Conservation (phyloP, 2,329 filamentous ascomycete species). For the Talaromyces sp. region DNA sequence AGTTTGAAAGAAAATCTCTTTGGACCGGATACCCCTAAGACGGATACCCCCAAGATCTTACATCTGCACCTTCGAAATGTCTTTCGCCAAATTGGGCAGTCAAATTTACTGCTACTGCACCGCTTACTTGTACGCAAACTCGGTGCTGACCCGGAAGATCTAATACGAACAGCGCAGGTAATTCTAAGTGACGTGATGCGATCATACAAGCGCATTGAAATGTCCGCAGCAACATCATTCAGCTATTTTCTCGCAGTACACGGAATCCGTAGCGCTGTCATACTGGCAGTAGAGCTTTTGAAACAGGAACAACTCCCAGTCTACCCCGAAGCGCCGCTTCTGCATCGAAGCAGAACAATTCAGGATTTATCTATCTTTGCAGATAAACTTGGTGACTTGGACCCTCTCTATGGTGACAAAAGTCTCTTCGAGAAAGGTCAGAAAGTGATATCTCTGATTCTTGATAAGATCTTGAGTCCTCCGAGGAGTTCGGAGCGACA, state of each 20-base stretch:
- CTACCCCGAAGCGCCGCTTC: neutral
- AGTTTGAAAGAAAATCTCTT: neutral
- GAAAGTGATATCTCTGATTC: neutral
- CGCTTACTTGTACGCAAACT: neutral
- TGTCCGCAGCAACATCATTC: neutral
- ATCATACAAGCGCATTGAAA: neutral
- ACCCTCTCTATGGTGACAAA: neutral
- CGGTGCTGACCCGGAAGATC: neutral
- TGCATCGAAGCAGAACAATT: neutral
- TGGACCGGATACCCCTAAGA: neutral
- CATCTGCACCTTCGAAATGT: neutral
- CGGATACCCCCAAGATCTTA: neutral
- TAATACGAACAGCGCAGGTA: neutral
- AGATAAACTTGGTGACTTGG: neutral
- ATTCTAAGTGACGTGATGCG: neutral
- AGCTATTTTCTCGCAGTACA: neutral
- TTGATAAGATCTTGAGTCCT: conserved; percentile 2
- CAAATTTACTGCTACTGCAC: neutral
- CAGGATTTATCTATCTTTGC: conserved; percentile 1
- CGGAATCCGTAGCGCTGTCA: neutral
- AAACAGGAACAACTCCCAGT: neutral
- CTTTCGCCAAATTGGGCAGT: neutral
- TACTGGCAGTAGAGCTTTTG: neutral
- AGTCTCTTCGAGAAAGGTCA: neutral
- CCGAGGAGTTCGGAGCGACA: neutral